Evolutionary conservation across 352 stramenopile species (phyloP).

Genomic region (Hyaloperonospora brassicae): DNA sequence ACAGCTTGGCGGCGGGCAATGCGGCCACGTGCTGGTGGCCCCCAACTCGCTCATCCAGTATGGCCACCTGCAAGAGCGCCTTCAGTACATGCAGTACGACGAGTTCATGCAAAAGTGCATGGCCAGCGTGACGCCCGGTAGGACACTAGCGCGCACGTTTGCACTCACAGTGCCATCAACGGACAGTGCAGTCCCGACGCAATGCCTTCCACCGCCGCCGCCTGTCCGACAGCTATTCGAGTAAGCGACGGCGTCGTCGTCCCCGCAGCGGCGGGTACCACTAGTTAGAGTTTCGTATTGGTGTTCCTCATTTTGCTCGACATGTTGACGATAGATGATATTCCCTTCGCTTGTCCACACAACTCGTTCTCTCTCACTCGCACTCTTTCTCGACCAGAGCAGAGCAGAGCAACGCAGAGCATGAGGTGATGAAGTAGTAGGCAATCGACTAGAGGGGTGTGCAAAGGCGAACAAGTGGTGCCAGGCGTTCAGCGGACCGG

Average conservation of each 20-base stretch:
- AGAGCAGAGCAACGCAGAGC: no score
- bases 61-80: slow-evolving; percentile 32
- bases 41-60: slow-evolving; percentile 44
- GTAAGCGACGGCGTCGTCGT: slow-evolving; percentile 23
- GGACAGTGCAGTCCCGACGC: slow-evolving; percentile 25
- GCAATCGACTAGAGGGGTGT: no score
- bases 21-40: slow-evolving; percentile 29
- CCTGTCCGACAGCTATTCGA: slow-evolving; percentile 36
- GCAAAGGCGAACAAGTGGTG: no score
- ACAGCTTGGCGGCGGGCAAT: slow-evolving; percentile 31
- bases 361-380: no score
- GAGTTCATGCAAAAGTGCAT: slow-evolving; percentile 38
- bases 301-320: no score
- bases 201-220: slow-evolving; percentile 28
- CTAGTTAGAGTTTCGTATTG: no score
- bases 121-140: slow-evolving; percentile 25
- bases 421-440: no score
- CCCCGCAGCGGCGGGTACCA: no score
- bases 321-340: no score
- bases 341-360: no score
- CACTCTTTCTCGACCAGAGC: no score
- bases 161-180: slow-evolving; percentile 26
- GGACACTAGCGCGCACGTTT: slow-evolving; percentile 30
- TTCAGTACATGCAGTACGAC: slow-evolving; percentile 45
- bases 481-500: no score